Conservation (phyloP, 2,329 filamentous ascomycete genomes). For the Verticillium dahliae region DNA sequence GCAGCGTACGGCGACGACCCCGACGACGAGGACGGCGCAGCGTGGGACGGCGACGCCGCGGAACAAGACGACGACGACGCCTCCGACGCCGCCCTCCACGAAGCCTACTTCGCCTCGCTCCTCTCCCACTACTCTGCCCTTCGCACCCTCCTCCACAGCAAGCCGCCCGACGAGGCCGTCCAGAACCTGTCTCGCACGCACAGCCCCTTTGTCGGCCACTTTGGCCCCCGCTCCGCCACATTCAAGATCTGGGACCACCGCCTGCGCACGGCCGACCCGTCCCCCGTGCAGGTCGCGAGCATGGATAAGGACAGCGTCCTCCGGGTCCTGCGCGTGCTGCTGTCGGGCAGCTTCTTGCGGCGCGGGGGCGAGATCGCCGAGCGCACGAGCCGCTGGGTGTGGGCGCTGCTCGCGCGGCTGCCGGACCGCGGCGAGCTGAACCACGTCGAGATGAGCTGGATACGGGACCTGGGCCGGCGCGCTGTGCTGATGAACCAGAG, state of each 20-base stretch:
- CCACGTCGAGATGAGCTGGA: constrained; percentile 66
- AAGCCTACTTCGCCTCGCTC: constrained; percentile 63
- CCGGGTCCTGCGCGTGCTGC: constrained; percentile 59
- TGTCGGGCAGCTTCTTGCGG: constrained; percentile 56
- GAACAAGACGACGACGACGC: constrained; percentile 19
- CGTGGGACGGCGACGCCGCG: constrained; percentile 4
- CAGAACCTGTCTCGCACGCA: constrained; percentile 46
- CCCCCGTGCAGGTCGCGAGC: constrained; percentile 52
- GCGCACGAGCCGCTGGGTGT: constrained; percentile 75
- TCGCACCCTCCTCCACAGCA: constrained; percentile 51
- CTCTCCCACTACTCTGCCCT: constrained; percentile 59
- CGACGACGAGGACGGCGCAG: constrained; percentile 18
- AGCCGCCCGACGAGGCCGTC: constrained; percentile 46
- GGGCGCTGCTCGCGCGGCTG: constrained; percentile 72
- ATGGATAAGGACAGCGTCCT: constrained; percentile 63
- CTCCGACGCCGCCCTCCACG: constrained; percentile 41
- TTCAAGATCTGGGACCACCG: constrained; percentile 45
- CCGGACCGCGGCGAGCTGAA: constrained; percentile 69
- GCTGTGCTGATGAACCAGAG: constrained; percentile 57
- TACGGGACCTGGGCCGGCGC: constrained; percentile 74
- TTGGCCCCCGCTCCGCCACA: constrained; percentile 42
- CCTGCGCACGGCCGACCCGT: constrained; percentile 47
- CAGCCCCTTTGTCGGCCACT: constrained; percentile 47
- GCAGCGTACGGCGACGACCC: constrained; percentile 17
- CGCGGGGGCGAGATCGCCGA: constrained; percentile 53